A percentile compares a stretch with the other conserved stretches of the same genome.
These are phyloP conservation scores for Rubia yunnanensis DNA, from an alignment of 257 asterid genomes.

Conservation along the genomic window DNA sequence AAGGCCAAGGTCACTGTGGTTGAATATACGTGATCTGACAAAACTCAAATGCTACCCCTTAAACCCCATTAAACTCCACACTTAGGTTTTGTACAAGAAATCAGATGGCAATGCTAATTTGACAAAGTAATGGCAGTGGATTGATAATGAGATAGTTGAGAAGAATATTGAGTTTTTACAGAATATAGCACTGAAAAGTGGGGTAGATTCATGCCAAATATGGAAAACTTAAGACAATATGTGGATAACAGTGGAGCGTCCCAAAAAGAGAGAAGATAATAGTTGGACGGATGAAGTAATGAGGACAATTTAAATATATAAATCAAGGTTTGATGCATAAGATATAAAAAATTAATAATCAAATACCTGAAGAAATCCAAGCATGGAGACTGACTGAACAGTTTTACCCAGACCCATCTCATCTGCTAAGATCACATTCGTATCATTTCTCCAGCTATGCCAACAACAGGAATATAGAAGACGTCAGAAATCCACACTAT, in stretches of 20 bases:
- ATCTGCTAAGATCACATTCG: slow-evolving; percentile 96
- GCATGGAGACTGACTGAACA: slow-evolving; percentile 98
- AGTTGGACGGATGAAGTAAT: too few species aligned
- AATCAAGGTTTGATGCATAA: background rate
- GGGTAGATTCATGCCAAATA: background rate
- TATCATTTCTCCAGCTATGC: slow-evolving; percentile 97
- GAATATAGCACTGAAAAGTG: background rate
- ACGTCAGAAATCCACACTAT: slow-evolving; percentile 25
- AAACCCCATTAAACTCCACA: background rate
- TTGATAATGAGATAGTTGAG: background rate
- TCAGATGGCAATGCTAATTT: background rate
- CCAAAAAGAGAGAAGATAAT: too few species aligned
- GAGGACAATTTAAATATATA: too few species aligned
- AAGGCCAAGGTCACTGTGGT: slow-evolving; percentile 2
- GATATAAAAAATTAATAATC: slow-evolving; percentile 8
- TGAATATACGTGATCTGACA: background rate
- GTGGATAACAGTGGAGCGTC: background rate
- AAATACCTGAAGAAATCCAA: slow-evolving; percentile 90
- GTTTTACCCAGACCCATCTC: slow-evolving; percentile 99
- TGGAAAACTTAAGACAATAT: background rate
- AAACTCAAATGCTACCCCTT: background rate
- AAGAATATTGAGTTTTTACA: background rate
- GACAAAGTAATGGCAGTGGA: background rate
- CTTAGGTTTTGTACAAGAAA: background rate
- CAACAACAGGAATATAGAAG: slow-evolving; percentile 26